phyloP scores from a whole-genome alignment of 78 protist genomes.

The Dictyostelium capitatum region DNA sequence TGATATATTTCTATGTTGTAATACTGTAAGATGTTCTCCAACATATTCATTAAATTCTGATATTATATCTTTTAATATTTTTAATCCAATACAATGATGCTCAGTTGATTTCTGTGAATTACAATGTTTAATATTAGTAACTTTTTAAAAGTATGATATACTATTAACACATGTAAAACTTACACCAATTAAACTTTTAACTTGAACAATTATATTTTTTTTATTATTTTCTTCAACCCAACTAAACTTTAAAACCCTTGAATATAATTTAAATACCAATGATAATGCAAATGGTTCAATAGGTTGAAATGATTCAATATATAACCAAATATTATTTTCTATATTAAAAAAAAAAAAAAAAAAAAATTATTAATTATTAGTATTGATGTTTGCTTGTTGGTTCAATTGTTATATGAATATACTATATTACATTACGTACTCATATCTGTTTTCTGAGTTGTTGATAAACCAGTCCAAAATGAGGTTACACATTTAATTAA shows the following conservation, averaged over 20 bases:
- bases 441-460: constrained; percentile 51
- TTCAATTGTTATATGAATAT: neutral
- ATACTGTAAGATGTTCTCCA: constrained; percentile 56
- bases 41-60: constrained; percentile 53
- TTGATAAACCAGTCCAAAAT: constrained; percentile 47
- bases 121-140: neutral
- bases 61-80: constrained; percentile 50
- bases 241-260: constrained; percentile 41
- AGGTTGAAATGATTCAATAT: constrained; percentile 61
- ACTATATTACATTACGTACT: constrained; percentile 12
- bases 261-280: constrained; percentile 36
- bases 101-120: constrained; percentile 39
- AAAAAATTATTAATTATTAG: constrained; percentile 30
- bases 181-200: neutral
- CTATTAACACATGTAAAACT: neutral
- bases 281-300: constrained; percentile 41
- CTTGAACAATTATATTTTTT: neutral
- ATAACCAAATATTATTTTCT: constrained; percentile 43
- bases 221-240: constrained; percentile 55
- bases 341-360: no score
- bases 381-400: neutral
- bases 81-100: constrained; percentile 41
- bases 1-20: constrained; percentile 68
- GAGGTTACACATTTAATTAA: constrained; percentile 34
- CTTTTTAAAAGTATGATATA: neutral